Evolutionary conservation across 768 basidiomycete genomes (phyloP).

Genomic region (Lactifluus hygrophoroides): DNA sequence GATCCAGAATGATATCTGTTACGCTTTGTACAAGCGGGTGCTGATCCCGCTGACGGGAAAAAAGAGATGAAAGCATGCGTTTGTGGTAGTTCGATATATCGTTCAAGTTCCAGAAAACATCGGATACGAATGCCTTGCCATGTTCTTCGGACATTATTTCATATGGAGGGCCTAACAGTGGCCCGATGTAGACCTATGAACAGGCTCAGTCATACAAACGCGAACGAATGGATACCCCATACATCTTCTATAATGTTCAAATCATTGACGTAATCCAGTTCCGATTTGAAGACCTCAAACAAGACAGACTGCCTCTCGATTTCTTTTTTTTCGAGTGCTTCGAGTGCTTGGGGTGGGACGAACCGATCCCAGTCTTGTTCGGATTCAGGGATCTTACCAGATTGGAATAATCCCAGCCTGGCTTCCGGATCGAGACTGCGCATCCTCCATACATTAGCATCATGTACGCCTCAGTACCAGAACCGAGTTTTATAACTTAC

Average conservation of each 20-base stretch:
- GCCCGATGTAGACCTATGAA: conserved; percentile 61
- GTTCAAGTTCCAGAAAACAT: conserved; percentile 79
- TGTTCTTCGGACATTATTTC: conserved; percentile 51
- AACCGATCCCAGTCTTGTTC: conserved; percentile 81
- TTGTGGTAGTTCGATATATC: conserved; percentile 61
- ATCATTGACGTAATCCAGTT: conserved; percentile 82
- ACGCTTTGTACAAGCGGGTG: conserved; percentile 78
- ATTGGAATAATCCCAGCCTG: conserved; percentile 57
- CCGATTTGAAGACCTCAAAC: conserved; percentile 85
- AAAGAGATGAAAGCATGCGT: conserved; percentile 61
- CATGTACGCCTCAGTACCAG: background rate
- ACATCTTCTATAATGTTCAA: conserved; percentile 65
- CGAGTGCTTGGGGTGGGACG: conserved; percentile 61
- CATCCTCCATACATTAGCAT: background rate
- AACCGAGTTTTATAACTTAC: conserved; percentile 1
- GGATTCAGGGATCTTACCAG: conserved; percentile 50
- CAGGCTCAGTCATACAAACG: background rate
- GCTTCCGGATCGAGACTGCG: conserved; percentile 55
- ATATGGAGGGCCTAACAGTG: conserved; percentile 51
- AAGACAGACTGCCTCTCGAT: conserved; percentile 79
- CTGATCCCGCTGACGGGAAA: conserved; percentile 74
- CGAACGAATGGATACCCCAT: conserved; percentile 4
- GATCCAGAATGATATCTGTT: conserved; percentile 77
- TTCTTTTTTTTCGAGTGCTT: conserved; percentile 66
- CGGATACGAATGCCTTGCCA: conserved; percentile 58